Percentiles rank a stretch among this genome's conserved stretches.
These are phyloP conservation scores for Phaseolus lunatus DNA, from an alignment of 306 rosid species.

Conservation along the genomic window DNA sequence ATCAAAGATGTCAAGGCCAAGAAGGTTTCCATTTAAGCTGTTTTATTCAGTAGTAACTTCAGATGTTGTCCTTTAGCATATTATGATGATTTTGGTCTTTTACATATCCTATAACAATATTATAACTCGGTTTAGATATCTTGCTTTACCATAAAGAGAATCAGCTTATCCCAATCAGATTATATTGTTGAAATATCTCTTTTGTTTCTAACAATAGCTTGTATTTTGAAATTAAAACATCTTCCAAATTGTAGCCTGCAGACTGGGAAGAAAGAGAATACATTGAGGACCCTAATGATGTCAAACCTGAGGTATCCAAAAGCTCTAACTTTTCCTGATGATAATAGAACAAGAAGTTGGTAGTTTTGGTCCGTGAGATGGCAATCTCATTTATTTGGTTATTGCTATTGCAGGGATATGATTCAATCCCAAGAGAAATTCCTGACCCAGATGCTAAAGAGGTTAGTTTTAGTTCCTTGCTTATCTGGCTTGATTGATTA, in stretches of 20 bases:
- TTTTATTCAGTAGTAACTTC: slow-evolving; percentile 30
- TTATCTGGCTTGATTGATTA: slow-evolving; percentile 29
- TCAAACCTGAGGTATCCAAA: slow-evolving; percentile 59
- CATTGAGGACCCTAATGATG: slow-evolving; percentile 55
- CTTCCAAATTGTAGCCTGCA: slow-evolving; percentile 54
- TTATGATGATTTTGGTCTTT: slow-evolving; percentile 29
- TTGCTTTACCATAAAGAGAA: not conserved
- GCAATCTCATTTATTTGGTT: slow-evolving; percentile 35
- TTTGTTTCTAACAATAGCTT: not conserved
- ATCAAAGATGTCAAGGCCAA: slow-evolving; percentile 64
- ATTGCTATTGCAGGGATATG: slow-evolving; percentile 77
- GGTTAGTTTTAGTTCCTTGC: slow-evolving; percentile 57
- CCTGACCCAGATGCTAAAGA: slow-evolving; percentile 87
- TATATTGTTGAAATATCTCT: not conserved
- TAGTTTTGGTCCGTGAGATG: slow-evolving; percentile 40
- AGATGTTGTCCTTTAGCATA: slow-evolving; percentile 13
- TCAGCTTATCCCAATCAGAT: slow-evolving; percentile 11
- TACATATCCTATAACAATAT: slow-evolving; percentile 18
- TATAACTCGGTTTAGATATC: slow-evolving; percentile 15
- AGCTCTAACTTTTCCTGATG: slow-evolving; percentile 24
- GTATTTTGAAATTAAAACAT: slow-evolving; percentile 36
- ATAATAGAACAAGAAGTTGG: slow-evolving; percentile 13
- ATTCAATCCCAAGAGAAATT: slow-evolving; percentile 86
- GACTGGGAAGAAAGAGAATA: slow-evolving; percentile 67
- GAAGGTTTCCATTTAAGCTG: slow-evolving; percentile 51